Percentiles rank a stretch among this genome's conserved stretches.
These are phyloP conservation scores for Rhizophagus clarus DNA, from an alignment of 192 early-diverging fungal species.

Conservation along the genomic window DNA sequence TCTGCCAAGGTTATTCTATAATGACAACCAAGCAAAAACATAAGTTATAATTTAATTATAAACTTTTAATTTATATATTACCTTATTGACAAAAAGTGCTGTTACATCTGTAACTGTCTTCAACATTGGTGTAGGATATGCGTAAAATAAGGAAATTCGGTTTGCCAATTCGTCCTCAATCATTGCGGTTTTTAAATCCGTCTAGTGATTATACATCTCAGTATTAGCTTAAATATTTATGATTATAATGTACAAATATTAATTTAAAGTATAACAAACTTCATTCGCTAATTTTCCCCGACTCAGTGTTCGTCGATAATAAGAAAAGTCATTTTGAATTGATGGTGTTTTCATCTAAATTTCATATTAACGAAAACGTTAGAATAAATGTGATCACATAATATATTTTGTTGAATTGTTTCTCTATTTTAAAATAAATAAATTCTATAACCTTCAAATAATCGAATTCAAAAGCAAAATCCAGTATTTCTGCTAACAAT, in stretches of 20 bases:
- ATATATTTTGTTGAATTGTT: not conserved
- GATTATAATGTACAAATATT: not conserved
- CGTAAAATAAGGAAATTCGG: slow-evolving; percentile 95
- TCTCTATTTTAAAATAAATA: not conserved
- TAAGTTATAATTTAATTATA: not conserved
- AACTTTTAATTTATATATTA: slow-evolving; percentile 34
- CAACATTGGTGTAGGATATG: slow-evolving; percentile 92
- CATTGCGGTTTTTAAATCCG: slow-evolving; percentile 60
- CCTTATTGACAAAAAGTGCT: slow-evolving; percentile 65
- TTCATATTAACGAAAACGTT: slow-evolving; percentile 25
- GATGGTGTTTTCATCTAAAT: slow-evolving; percentile 73
- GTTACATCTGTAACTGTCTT: slow-evolving; percentile 85
- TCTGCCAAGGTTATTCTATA: slow-evolving; percentile 39
- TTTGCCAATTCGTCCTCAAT: slow-evolving; percentile 89
- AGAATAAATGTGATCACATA: slow-evolving; percentile 35
- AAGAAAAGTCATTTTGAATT: slow-evolving; percentile 98
- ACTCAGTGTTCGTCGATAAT: slow-evolving; percentile 88
- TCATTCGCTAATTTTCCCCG: slow-evolving; percentile 73
- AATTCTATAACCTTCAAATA: slow-evolving; percentile 72
- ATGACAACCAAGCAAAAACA: not conserved
- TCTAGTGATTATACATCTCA: not conserved
- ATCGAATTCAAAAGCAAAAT: slow-evolving; percentile 92
- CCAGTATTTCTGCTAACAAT: slow-evolving; percentile 80
- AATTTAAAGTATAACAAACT: slow-evolving; percentile 30
- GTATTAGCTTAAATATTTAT: not conserved